These are phyloP conservation scores for Hygrophoropsis aurantiaca DNA, from an alignment of 768 basidiomycete species.

Conservation along the genomic window DNA sequence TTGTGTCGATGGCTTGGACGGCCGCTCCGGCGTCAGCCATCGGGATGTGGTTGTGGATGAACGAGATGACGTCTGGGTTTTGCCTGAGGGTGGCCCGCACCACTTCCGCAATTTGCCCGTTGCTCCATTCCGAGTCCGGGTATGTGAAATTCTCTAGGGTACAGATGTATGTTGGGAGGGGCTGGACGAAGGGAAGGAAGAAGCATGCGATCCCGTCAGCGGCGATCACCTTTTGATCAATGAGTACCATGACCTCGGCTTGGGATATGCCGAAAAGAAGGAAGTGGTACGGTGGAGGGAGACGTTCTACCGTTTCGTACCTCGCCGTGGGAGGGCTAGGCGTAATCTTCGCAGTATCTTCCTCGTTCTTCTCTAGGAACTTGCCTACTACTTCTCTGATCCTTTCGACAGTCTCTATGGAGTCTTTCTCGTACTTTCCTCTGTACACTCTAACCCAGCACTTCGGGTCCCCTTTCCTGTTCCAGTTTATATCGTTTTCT, in stretches of 20 bases:
- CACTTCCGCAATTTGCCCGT: not conserved
- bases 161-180: constrained; percentile 1
- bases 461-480: not conserved
- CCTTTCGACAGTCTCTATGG: not conserved
- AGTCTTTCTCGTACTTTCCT: constrained; percentile 1
- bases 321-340: not conserved
- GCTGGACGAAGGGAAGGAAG: not conserved
- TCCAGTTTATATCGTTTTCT: not conserved
- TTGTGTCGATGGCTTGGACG: not conserved
- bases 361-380: not conserved
- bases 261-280: not conserved
- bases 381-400: not conserved
- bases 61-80: not conserved
- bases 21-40: not conserved
- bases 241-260: not conserved
- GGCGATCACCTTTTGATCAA: not conserved
- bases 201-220: too few species aligned
- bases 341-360: not conserved
- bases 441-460: not conserved
- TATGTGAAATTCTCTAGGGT: constrained; percentile 2
- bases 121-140: not conserved
- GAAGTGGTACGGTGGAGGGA: constrained; percentile 1
- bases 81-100: not conserved
- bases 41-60: not conserved
- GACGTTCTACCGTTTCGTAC: not conserved